Base-by-base conservation (phyloP, 1,139 yeast genomes). In the Citeromyces siamensis region DNA sequence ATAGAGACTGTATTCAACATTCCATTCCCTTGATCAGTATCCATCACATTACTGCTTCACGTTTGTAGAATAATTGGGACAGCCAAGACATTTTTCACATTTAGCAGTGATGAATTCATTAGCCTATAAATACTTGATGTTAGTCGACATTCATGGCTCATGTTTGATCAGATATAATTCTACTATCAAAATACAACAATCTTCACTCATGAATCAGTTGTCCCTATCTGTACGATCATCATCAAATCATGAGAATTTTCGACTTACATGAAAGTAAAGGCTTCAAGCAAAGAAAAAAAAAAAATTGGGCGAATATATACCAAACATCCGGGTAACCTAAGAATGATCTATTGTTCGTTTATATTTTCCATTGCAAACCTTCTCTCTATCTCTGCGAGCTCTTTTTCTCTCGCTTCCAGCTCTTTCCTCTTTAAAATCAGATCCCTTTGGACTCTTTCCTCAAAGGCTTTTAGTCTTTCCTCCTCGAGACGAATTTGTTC, bases 361-460 rank as follows among this genome's bases (percentile, higher is more conserved):
- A 26, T 7, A 17, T 26, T 26, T 26, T 26, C 31, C 31, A 26
- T 19, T 7, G 52, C 54, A 14, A 54, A 44, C 40, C 55, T 44
- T 32, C 37, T 44, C 38, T 54, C 59, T 29, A 54, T 49, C 35
- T 52, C 59, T n/a, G 53, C 56, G 52, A 90, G 70, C 55, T 90
- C 97, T 47, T 78, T 75, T 58, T 90, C 98, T 53, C 96, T 75
- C 40, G 85, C 86, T 49, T 80, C 67, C 45, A 90, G 69, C 56
- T 85, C 95, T 50, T 79, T 76, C 47, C 94, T 71, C 67, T 86
- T 86, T 53, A 75, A 74, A 50, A 82, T 67, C 57, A 90, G 69
- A 55, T 88, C 97, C 51, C 81, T 82, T 56, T 85, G 95, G 18
- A 90, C 95, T 47, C 95, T 69, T 53, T 79, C 84, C 58, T 81